phyloP scores from a whole-genome alignment of 2,329 filamentous ascomycete species.

The Colletotrichum melonis region DNA sequence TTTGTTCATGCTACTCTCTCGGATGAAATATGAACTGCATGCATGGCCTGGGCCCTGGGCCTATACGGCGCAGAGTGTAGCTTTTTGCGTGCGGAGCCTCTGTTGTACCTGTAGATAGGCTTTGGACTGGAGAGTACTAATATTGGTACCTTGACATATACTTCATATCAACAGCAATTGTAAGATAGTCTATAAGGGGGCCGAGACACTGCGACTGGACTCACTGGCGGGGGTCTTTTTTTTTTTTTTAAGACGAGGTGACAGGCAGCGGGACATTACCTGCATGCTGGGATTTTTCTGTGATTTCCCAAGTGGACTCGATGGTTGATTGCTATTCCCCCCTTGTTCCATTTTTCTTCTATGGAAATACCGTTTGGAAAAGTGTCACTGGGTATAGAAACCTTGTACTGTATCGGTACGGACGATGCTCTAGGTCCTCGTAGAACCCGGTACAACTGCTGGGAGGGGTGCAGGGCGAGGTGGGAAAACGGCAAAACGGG shows the following conservation, averaged over 20 bases:
- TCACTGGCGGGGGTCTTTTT: background rate
- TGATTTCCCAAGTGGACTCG: background rate
- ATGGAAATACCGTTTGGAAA: background rate
- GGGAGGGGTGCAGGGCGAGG: background rate
- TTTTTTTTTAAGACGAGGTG: background rate
- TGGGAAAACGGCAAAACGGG: conserved; percentile 7
- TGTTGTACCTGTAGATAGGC: background rate
- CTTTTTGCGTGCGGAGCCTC: conserved; percentile 7
- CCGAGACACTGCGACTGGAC: background rate
- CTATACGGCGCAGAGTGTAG: background rate
- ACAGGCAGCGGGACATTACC: background rate
- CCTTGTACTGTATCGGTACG: background rate
- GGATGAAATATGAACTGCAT: conserved; percentile 11
- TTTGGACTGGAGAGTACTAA: background rate
- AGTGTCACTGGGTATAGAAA: background rate
- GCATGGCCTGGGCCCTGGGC: background rate
- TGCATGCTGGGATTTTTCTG: background rate
- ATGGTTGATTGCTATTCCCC: background rate
- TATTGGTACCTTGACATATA: background rate
- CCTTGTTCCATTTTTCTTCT: conserved; percentile 9
- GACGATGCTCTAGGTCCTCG: conserved; percentile 18
- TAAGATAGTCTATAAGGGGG: background rate
- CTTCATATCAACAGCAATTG: background rate
- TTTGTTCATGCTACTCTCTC: conserved; percentile 8
- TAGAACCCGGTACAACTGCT: conserved; percentile 23